Evolutionary conservation across 1,284 basidiomycete genomes (phyloP), one percentile per base, ranked within the genome.

Genomic region (Exsudoporus floridanus): DNA sequence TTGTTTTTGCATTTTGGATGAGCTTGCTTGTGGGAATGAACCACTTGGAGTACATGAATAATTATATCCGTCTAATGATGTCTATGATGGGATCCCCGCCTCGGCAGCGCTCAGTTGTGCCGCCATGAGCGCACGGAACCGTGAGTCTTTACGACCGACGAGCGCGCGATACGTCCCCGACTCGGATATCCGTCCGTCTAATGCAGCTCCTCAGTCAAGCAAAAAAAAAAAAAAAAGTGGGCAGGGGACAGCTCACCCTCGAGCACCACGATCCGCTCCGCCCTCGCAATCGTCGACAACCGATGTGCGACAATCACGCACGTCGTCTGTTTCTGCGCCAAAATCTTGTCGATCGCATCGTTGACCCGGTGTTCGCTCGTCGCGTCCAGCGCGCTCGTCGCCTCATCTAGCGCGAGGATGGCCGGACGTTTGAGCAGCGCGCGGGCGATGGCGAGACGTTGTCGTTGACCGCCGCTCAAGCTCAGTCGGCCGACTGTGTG

Each of bases 231-330:
- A 12, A 12, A 36, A 33, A 13, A 19, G 16, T n/a, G n/a, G n/a
- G n/a, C n/a, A 8, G 33, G 33, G 33, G 16, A 5, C n/a, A 21
- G 25, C 72, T 34, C 40, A 86, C 85, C 85, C 74, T 96, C 93
- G 27, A 97, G 77, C 16, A 95, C 92, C 8, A 92, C 87, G 45
- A 95, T 90, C 30, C 88, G 77, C 65, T 94, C 91, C 2, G 90
- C 92, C 52, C 88, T 78, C 18, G 88, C 92, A 56, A 93, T 93
- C 10, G 89, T 93, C 19, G 86, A 90, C 44, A 93, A 67, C 51
- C 94, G 78, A 71, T 96, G 94, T 0, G 94, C 94, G 23, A 94
- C 92, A 50, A 96, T 86, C 37, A 97, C 74, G 55, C 93, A 94
- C 2, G 92, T 95, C 43, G 93, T 92, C 58, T 87, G 82, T 47